Conservation (phyloP, 257 asterid species). For the Gentiana macrophylla region DNA sequence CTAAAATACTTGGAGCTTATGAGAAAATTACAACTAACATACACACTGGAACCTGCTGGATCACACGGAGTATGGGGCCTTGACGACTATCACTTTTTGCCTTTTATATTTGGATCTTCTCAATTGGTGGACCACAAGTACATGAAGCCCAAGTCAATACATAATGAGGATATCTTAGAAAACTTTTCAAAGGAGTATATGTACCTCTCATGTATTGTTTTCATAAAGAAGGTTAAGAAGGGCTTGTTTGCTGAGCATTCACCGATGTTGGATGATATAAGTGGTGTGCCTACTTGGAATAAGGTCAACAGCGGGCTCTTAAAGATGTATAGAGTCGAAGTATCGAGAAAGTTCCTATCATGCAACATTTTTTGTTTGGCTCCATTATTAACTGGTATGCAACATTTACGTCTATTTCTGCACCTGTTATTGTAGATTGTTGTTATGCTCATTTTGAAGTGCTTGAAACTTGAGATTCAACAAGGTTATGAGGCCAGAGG, state of each 20-base stretch:
- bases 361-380: conserved; percentile 95
- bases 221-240: conserved; percentile 83
- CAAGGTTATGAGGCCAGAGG: too few relatives aligned
- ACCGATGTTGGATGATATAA: conserved; percentile 92
- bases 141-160: conserved; percentile 96
- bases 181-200: conserved; percentile 65
- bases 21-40: conserved; percentile 78
- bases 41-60: conserved; percentile 85
- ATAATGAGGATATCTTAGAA: conserved; percentile 79
- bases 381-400: conserved; percentile 81
- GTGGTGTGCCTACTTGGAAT: conserved; percentile 85
- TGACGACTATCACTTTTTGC: conserved; percentile 90
- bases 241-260: conserved; percentile 94
- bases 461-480: too few relatives aligned
- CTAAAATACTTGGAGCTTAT: conserved; percentile 76
- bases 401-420: conserved; percentile 2
- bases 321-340: conserved; percentile 91
- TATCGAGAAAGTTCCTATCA: conserved; percentile 92
- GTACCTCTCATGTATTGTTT: conserved; percentile 67
- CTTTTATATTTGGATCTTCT: conserved; percentile 81
- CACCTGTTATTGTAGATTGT: too few relatives aligned
- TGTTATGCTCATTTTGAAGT: too few relatives aligned
- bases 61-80: conserved; percentile 99
- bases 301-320: conserved; percentile 88
- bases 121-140: conserved; percentile 91